These are phyloP conservation scores for Naganishia onofrii DNA, from an alignment of 768 basidiomycete genomes.

Conservation along the genomic window DNA sequence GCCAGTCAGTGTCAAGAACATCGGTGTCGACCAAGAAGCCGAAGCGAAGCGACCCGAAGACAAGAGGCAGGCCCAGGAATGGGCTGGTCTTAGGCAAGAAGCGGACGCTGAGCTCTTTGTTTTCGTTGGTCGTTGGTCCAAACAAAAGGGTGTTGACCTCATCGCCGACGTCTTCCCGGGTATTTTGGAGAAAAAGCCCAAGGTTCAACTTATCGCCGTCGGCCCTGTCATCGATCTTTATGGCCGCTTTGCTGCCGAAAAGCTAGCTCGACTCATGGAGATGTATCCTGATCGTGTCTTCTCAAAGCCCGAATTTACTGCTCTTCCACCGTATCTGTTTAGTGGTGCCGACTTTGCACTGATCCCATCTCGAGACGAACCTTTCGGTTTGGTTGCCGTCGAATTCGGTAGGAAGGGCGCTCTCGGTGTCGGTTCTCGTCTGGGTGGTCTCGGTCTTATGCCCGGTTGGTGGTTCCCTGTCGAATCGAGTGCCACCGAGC, in stretches of 20 bases:
- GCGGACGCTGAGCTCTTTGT: conserved; percentile 86
- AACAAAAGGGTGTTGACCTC: conserved; percentile 93
- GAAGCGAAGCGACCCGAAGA: conserved; percentile 86
- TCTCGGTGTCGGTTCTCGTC: conserved; percentile 86
- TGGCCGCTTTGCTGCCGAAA: conserved; percentile 92
- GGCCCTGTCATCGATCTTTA: conserved; percentile 95
- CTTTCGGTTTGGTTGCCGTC: conserved; percentile 91
- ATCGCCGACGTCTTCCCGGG: conserved; percentile 94
- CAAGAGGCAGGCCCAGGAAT: conserved; percentile 90
- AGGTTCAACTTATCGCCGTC: conserved; percentile 81
- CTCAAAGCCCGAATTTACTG: conserved; percentile 96
- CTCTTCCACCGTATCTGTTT: conserved; percentile 86
- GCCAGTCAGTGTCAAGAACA: conserved; percentile 66
- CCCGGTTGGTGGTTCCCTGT: conserved; percentile 99
- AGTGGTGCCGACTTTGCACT: conserved; percentile 92
- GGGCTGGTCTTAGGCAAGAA: conserved; percentile 90
- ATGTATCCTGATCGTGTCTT: conserved; percentile 88
- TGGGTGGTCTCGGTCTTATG: conserved; percentile 94
- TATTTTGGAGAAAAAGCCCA: conserved; percentile 76
- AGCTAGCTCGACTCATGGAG: conserved; percentile 87
- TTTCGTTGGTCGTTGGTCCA: conserved; percentile 96
- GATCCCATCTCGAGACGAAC: conserved; percentile 93
- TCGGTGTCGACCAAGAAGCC: conserved; percentile 72
- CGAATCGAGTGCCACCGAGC: conserved; percentile 84
- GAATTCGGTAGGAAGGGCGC: conserved; percentile 97